Evolutionary conservation across 306 rosid genomes (phyloP).

Genomic region (Trichosanthes cucumerina): DNA sequence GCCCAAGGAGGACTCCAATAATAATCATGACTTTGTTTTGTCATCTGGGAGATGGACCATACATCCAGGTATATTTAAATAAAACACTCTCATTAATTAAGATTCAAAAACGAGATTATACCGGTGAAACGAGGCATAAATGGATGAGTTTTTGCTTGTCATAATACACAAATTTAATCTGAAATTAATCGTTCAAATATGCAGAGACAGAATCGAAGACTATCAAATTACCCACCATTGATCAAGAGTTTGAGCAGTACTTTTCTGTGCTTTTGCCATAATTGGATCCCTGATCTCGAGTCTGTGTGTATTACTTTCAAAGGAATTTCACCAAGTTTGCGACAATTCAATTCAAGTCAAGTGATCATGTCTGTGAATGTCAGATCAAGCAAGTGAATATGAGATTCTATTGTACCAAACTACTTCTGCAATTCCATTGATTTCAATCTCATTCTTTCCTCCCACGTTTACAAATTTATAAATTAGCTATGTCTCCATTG

Average conservation of each 20-base stretch:
- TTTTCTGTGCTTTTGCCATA: slow-evolving; percentile 69
- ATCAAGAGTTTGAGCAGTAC: slow-evolving; percentile 84
- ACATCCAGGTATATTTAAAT: slow-evolving; percentile 54
- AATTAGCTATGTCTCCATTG: too few species aligned
- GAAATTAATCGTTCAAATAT: slow-evolving; percentile 23
- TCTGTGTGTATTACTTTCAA: too few species aligned
- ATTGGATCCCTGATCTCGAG: slow-evolving; percentile 5
- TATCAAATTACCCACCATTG: slow-evolving; percentile 71
- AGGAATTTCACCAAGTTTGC: background rate
- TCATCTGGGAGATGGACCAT: slow-evolving; percentile 61
- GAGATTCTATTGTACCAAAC: background rate
- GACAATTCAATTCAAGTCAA: background rate
- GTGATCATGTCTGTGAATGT: background rate
- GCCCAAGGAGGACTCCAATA: slow-evolving; percentile 24
- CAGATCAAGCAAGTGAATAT: background rate
- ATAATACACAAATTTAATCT: background rate
- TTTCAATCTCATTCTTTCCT: background rate
- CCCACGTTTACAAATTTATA: too few species aligned
- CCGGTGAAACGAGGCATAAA: too few species aligned
- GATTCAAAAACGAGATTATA: too few species aligned
- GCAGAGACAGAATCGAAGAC: slow-evolving; percentile 55
- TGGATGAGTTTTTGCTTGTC: background rate
- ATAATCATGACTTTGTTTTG: slow-evolving; percentile 37
- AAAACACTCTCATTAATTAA: background rate
- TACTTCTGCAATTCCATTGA: background rate